A percentile compares a stretch with the other conserved stretches of the same genome.
phyloP scores from a whole-genome alignment of 345 rosid species.

The Reutealis trisperma region DNA sequence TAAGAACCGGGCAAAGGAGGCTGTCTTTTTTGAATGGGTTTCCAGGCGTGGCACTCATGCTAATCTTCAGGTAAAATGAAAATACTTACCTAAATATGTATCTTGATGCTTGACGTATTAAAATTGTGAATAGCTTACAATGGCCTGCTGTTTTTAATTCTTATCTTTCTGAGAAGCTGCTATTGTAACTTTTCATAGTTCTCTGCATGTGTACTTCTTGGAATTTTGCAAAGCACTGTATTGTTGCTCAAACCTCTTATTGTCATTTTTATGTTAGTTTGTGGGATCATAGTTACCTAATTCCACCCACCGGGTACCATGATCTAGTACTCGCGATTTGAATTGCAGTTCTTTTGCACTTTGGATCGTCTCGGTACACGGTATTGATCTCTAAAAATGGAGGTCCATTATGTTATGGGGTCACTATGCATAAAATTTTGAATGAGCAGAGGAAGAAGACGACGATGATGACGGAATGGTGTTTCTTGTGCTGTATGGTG shows the following conservation, averaged over 20 bases:
- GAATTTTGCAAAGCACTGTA: background rate
- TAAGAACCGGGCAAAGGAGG: slow-evolving; percentile 64
- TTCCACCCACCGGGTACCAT: too few relatives aligned
- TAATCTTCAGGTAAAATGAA: slow-evolving; percentile 73
- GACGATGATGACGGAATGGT: too few relatives aligned
- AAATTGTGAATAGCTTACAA: background rate
- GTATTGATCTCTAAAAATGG: too few relatives aligned
- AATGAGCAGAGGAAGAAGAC: too few relatives aligned
- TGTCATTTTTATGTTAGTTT: background rate
- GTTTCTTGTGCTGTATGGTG: too few relatives aligned
- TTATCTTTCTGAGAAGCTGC: background rate
- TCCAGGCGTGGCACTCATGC: slow-evolving; percentile 79
- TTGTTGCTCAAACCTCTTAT: background rate
- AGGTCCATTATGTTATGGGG: too few relatives aligned
- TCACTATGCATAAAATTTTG: too few relatives aligned
- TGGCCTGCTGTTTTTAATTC: background rate
- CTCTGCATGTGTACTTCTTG: background rate
- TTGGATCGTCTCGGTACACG: too few relatives aligned
- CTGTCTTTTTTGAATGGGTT: slow-evolving; percentile 83
- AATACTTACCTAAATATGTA: background rate
- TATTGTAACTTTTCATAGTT: background rate
- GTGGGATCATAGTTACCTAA: too few relatives aligned
- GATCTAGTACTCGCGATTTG: too few relatives aligned
- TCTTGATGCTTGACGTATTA: background rate
- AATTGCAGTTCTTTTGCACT: too few relatives aligned